Evolutionary conservation across 1,139 yeast species (phyloP).

Genomic region (Suhomyces guaymorum): DNA sequence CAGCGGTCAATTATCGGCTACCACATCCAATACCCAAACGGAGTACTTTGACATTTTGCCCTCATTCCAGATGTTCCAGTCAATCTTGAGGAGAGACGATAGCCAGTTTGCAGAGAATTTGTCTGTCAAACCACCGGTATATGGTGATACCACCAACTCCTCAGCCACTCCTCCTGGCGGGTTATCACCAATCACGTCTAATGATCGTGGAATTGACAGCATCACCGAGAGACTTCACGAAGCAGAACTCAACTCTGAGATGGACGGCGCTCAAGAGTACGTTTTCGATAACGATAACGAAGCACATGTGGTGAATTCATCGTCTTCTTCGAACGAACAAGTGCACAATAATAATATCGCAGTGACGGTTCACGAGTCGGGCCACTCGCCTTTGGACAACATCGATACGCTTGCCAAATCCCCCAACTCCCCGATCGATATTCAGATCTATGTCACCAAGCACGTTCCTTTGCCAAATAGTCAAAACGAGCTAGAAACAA

Average conservation of each 20-base stretch:
- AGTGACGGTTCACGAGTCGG: conserved; percentile 31
- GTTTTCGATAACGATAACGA: conserved; percentile 22
- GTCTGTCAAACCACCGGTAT: conserved; percentile 40
- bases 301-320: conserved; percentile 8
- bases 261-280: conserved; percentile 17
- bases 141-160: conserved; percentile 37
- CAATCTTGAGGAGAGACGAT: conserved; percentile 51
- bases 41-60: conserved; percentile 59
- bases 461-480: conserved; percentile 39
- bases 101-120: conserved; percentile 43
- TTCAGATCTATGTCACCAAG: conserved; percentile 47
- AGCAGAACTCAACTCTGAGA: conserved; percentile 1
- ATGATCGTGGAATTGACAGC: conserved; percentile 1
- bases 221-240: conserved; percentile 15
- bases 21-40: conserved; percentile 36
- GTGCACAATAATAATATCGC: conserved; percentile 20
- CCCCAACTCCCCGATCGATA: conserved; percentile 41
- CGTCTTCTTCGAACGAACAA: conserved; percentile 15
- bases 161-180: conserved; percentile 28
- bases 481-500: conserved; percentile 40
- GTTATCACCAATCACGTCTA: conserved; percentile 19
- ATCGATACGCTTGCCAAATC: conserved; percentile 42
- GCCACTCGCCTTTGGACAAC: conserved; percentile 47
- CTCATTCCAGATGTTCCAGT: conserved; percentile 63
- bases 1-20: conserved; percentile 9